These are phyloP conservation scores for Claviceps digitariae DNA, from an alignment of 2,329 filamentous ascomycete species.

Conservation along the genomic window DNA sequence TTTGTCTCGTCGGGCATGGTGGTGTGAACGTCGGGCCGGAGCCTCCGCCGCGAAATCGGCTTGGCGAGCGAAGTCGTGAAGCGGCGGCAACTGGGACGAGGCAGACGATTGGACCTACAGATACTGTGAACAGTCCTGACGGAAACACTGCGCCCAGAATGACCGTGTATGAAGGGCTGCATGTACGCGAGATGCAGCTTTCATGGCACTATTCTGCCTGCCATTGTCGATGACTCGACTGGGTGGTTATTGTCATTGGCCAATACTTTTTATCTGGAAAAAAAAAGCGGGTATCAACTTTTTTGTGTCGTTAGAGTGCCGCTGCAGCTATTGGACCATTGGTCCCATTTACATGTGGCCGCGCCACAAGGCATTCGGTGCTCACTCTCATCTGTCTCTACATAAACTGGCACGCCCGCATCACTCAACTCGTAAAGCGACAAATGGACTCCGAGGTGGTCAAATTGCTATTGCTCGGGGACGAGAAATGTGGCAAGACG, in stretches of 20 bases:
- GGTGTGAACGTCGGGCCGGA: neutral
- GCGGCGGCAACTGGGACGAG: neutral
- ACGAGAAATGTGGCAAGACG: conserved; percentile 46
- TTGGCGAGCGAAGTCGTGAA: conserved; percentile 6
- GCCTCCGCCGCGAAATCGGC: neutral
- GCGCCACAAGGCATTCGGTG: too few species aligned
- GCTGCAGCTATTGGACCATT: too few species aligned
- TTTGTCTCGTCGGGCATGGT: conserved; percentile 22
- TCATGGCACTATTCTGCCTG: conserved; percentile 1
- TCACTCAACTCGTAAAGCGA: neutral
- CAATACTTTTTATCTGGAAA: neutral
- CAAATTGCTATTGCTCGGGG: conserved; percentile 44
- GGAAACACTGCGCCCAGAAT: conserved; percentile 14
- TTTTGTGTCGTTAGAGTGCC: neutral
- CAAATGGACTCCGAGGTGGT: conserved; percentile 36
- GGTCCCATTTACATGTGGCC: too few species aligned
- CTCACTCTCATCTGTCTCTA: too few species aligned
- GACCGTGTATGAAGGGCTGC: conserved; percentile 12
- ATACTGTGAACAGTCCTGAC: conserved; percentile 10
- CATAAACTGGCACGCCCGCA: too few species aligned
- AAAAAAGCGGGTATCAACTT: neutral
- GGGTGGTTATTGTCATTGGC: too few species aligned
- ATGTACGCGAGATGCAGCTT: conserved; percentile 12
- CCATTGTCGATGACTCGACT: neutral
- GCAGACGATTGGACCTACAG: neutral